Base-by-base conservation (phyloP, 2,329 filamentous ascomycete genomes). In the Aureobasidium sp. region DNA sequence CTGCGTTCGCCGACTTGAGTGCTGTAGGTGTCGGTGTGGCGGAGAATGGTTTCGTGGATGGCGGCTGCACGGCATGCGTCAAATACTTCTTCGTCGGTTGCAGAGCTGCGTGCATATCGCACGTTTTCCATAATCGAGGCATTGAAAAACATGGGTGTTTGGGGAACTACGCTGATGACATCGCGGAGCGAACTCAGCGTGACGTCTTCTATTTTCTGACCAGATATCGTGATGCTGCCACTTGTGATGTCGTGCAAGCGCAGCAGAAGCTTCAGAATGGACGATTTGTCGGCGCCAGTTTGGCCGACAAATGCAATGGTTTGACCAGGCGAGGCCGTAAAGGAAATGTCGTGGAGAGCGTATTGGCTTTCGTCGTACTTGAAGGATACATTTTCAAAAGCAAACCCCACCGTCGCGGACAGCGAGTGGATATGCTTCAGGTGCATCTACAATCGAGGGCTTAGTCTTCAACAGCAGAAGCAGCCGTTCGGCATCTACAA, bases 281-380 rank as follows among this genome's bases (percentile, higher is more conserved):
- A 89, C 37, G 85, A 89, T 76, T 94, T 94, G 63, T 90, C 90
- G 0, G 89, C 89, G 15, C 90, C 90, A 0, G 90, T 93, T 5
- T 90, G 85, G 2, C 90, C 90, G 1, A 93, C 88, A 31, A 94
- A 85, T 39, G 89, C 90, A 66, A 94, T 87, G 33, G 89, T 84
- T 75, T 93, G 89, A 60, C 90, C 90, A 5, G 87, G 87, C 27
- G 76, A 75, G 40, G 93, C 83, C 67, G 90, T 85, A 79, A 94
- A 88, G 63, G 52, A 40, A 42, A 83, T 72, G 7, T 76, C 77
- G 45, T 24, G 45, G 22, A 48, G 45, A 8, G 45, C 45, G 19
- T 48, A 48, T 15, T 31, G 45, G 22, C 24, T 24, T 48, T 48
- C 24, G 5, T 48, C 45, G 24, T 48, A 48, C 22, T 17, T 29